Evolutionary conservation across 768 basidiomycete species (phyloP).

Genomic region (Austroboletus eburneus): DNA sequence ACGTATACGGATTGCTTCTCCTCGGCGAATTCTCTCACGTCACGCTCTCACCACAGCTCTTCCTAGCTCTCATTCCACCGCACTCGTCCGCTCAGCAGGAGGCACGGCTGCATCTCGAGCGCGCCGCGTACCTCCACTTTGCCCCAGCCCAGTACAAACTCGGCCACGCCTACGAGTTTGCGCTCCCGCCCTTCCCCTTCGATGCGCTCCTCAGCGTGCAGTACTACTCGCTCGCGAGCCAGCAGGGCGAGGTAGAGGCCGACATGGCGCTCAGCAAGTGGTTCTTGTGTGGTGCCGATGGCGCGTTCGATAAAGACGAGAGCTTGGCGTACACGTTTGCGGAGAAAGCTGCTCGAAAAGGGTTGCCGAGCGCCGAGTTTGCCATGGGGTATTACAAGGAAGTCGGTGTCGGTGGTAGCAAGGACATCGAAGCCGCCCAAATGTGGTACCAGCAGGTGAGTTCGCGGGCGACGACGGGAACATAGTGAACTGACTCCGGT

Average conservation of each 20-base stretch:
- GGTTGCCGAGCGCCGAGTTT: conserved; percentile 81
- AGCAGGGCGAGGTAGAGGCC: conserved; percentile 86
- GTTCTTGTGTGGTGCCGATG: conserved; percentile 86
- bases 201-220: conserved; percentile 88
- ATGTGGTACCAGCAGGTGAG: conserved; percentile 74
- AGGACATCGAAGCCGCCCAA: conserved; percentile 58
- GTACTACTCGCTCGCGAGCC: conserved; percentile 79
- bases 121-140: conserved; percentile 81
- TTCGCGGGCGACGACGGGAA: too few species aligned
- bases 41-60: conserved; percentile 45
- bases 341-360: conserved; percentile 75
- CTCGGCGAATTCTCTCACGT: conserved; percentile 77
- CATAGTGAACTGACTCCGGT: neutral
- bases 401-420: conserved; percentile 78
- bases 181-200: conserved; percentile 77
- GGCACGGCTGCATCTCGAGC: conserved; percentile 74
- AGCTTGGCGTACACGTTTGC: conserved; percentile 83
- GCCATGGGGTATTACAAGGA: conserved; percentile 96
- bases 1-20: conserved; percentile 84
- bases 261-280: conserved; percentile 97
- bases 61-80: conserved; percentile 52
- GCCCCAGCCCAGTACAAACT: conserved; percentile 89
- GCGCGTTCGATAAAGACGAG: conserved; percentile 84
- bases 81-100: conserved; percentile 48
- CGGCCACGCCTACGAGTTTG: conserved; percentile 90